Conservation (phyloP, 495 filamentous ascomycete genomes). For the Aspergillus funiculosus region DNA sequence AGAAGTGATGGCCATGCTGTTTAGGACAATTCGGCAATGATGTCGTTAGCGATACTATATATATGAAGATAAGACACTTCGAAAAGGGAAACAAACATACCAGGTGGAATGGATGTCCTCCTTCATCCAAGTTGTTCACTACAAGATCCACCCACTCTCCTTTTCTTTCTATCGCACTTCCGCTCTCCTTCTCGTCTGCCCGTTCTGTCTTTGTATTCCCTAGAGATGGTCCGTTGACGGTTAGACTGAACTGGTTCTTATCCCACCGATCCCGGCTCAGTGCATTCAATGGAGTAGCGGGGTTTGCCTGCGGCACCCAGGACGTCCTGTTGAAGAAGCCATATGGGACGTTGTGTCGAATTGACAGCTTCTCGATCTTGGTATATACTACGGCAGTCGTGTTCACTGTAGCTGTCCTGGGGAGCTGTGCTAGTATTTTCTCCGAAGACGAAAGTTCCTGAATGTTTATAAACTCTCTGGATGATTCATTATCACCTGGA, state of each 20-base stretch:
- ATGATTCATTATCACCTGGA: not conserved
- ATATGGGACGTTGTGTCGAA: slow-evolving; percentile 35
- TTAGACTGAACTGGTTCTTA: slow-evolving; percentile 35
- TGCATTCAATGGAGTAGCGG: slow-evolving; percentile 24
- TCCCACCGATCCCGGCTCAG: slow-evolving; percentile 38
- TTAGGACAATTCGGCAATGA: too few species aligned
- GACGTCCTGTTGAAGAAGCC: slow-evolving; percentile 47
- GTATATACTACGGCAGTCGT: slow-evolving; percentile 46
- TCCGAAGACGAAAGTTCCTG: slow-evolving; percentile 22
- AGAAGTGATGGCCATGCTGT: slow-evolving; percentile 82
- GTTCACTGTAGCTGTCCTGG: slow-evolving; percentile 4
- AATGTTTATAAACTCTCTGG: slow-evolving; percentile 20
- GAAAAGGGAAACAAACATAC: slow-evolving; percentile 19
- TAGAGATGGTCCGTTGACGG: slow-evolving; percentile 13
- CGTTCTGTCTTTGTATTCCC: not conserved
- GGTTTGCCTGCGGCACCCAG: slow-evolving; percentile 37
- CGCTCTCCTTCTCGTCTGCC: too few species aligned
- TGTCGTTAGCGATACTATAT: not conserved
- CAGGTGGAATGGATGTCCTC: slow-evolving; percentile 48
- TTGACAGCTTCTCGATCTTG: slow-evolving; percentile 40
- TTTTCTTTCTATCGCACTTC: too few species aligned
- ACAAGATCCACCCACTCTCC: slow-evolving; percentile 42
- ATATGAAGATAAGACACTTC: not conserved
- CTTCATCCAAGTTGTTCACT: slow-evolving; percentile 49
- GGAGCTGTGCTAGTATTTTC: not conserved